Evolutionary conservation across 768 basidiomycete genomes (phyloP), one percentile per base, ranked within the genome.

Genomic region (Pleurotus tuber-regium): DNA sequence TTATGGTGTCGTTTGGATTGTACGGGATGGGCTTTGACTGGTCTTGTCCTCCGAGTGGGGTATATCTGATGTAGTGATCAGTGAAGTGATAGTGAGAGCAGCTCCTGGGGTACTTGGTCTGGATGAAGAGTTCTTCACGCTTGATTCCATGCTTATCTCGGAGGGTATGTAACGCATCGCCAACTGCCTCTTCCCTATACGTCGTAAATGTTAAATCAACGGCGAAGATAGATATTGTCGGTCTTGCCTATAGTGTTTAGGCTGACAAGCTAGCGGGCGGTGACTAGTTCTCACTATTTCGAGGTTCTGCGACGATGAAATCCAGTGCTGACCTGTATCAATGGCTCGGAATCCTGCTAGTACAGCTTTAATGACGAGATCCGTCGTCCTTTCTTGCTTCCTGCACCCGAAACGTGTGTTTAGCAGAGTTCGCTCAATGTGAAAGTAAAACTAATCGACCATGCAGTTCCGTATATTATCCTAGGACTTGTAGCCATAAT

Each of bases 281-380:
- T 14, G 48, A 40, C 14, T n/a, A 28, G 35, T 51, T 25, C 50
- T 46, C 36, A 26, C 2, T 40, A 24, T 25, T 23, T 9, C 39
- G 11, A 4, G 14, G 28, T 43, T 9, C 50, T 40, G 11, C 19
- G 18, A n/a, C 23, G 38, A 33, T 40, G 42, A 42, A 4, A 47
- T 25, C 26, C 11, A 18, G 38, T 29, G 63, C 66, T 73, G 55
- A 77, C 89, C 89, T n/a, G 89, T 92, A 59, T 94, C 92, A 24
- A 93, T 82, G 3, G 86, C 89, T 40, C 84, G 71, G 63, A 92
- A 93, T 4, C 92, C 91, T 56, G 80, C 77, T 31, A 86, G 66
- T 50, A 92, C 80, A 8, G 92, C 92, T 50, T 72, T 76, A 43
- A 86, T 68, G 16, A 92, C 89, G 2, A 92, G 77, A 3, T 72